A percentile compares a stretch with the other conserved stretches of the same genome.
Conservation (phyloP, 441 rosid genomes). For the Euphorbia schlechtendalii region DNA sequence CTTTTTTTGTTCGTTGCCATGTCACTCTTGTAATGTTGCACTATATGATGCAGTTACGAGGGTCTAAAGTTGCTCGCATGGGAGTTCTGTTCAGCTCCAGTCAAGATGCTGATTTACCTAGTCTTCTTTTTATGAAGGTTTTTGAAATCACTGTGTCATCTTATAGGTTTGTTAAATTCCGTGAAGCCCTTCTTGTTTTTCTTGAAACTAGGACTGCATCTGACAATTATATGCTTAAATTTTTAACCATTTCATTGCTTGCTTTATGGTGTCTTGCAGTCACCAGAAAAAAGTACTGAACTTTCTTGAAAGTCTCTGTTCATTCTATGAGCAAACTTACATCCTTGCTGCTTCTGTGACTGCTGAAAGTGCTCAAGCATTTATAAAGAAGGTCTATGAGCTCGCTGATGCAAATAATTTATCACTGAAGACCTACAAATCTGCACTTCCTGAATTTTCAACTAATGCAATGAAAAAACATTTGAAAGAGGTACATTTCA, state of each 20-base stretch:
- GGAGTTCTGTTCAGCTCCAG: slow-evolving; percentile 72
- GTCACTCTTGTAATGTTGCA: slow-evolving; percentile 17
- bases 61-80: slow-evolving; percentile 73
- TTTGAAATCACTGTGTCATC: slow-evolving; percentile 62
- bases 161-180: slow-evolving; percentile 54
- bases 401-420: slow-evolving; percentile 69
- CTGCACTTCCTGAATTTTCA: slow-evolving; percentile 44
- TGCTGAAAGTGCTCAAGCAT: slow-evolving; percentile 43
- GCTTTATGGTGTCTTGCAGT: slow-evolving; percentile 43
- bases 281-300: slow-evolving; percentile 61
- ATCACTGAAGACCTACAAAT: slow-evolving; percentile 50
- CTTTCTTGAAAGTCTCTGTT: slow-evolving; percentile 75
- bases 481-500: slow-evolving; percentile 53
- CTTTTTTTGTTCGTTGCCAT: neutral
- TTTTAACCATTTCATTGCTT: slow-evolving; percentile 18
- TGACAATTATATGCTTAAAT: neutral
- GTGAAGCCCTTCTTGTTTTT: neutral
- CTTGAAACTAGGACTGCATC: neutral
- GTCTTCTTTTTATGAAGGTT: slow-evolving; percentile 58
- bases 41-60: slow-evolving; percentile 54
- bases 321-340: slow-evolving; percentile 63
- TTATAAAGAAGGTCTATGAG: slow-evolving; percentile 59
- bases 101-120: slow-evolving; percentile 41
- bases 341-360: slow-evolving; percentile 41
- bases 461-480: slow-evolving; percentile 36